Base-by-base conservation (phyloP, 192 early-diverging fungal genomes). In the Podila epicladia region DNA sequence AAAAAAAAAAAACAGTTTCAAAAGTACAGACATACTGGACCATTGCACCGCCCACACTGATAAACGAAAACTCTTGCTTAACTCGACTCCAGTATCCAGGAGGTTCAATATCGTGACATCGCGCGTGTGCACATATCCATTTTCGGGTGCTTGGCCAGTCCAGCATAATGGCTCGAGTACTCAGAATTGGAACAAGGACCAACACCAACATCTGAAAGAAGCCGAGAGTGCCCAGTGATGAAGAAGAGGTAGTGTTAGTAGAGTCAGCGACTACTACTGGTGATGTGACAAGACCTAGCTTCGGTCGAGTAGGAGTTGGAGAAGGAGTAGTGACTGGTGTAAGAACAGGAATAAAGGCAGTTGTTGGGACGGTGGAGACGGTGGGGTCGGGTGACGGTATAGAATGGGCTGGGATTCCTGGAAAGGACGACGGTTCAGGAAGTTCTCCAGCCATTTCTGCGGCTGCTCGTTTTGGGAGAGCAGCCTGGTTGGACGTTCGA, bases 101-200 rank as follows among this genome's bases (percentile, higher is more conserved):
- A 26, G 53, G 19, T 5, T 24, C 24, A 12, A n/a, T 4, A 11
- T 24, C 53, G n/a, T 55, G 53, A 26, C 53, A 55, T 55, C n/a
- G 53, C 12, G 53, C 53, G 11, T 55, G 53, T 55, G 53, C 53
- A 55, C 53, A 55, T 24, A 55, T 55, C 53, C 53, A 55, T 2
- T 55, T 55, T 7, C 53, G 53, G 11, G 53, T 55, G 22, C 53
- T 55, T 2, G 53, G 53, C 53, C 53, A 55, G 24, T 55, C 53
- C 53, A 24, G 8, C 53, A 55, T 9, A n/a, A 55, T 55, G 53
- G 53, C 53, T 55, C 53, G 20, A 0, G 17, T 55, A 11, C 53
- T 26, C 53, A 55, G 24, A 17, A 55, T 55, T 55, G 53, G 53
- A 26, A 55, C 53, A 55, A 55, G 53, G n/a, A 55, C 53, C 20